These are phyloP conservation scores for Nymphaea colorata DNA, from an alignment of 164 flowering plant species.

Conservation along the genomic window DNA sequence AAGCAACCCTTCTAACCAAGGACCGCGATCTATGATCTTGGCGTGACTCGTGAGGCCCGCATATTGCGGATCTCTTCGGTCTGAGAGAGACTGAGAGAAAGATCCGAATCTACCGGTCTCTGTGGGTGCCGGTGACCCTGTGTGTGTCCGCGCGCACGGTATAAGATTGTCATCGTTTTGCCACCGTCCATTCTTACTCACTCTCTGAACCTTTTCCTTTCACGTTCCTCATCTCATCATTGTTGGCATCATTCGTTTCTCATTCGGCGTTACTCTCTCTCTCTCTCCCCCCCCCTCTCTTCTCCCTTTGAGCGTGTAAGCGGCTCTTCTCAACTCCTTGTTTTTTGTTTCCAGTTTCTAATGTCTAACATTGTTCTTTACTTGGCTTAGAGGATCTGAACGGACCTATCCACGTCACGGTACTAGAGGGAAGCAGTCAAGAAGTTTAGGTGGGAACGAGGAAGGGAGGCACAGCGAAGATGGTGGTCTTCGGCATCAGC, in stretches of 20 bases:
- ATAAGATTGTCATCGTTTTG: background rate
- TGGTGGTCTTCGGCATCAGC: constrained; percentile 49
- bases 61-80: too few relatives aligned
- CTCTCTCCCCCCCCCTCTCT: background rate
- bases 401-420: too few relatives aligned
- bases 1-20: too few relatives aligned
- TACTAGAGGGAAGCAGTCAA: too few relatives aligned
- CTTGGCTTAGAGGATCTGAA: background rate
- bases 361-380: background rate
- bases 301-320: background rate
- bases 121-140: background rate
- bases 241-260: too few relatives aligned
- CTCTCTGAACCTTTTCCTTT: background rate
- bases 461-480: constrained; percentile 6
- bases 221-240: too few relatives aligned
- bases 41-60: too few relatives aligned
- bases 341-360: background rate
- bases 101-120: background rate
- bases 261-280: background rate
- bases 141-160: background rate
- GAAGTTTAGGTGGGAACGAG: background rate
- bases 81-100: background rate
- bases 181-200: background rate
- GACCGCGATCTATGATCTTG: too few relatives aligned
- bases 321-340: background rate